Conservation (phyloP, 805 yeast genomes). For the Starmerella kuoi region DNA sequence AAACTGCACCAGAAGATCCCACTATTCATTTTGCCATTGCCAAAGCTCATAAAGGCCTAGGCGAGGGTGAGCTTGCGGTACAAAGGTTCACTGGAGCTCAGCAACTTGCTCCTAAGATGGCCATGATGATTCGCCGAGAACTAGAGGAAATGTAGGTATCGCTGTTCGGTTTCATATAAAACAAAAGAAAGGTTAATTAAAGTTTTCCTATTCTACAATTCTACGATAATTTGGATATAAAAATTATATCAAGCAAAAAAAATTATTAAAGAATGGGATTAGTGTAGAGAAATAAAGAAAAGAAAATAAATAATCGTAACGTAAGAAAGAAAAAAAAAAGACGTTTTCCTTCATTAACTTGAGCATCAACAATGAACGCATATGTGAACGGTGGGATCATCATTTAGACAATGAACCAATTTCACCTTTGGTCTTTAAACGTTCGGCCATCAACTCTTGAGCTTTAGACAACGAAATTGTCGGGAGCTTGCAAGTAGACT, state of each 20-base stretch:
- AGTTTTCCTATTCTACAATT: too few species aligned
- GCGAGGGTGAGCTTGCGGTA: slow-evolving; percentile 64
- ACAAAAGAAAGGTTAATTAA: background rate
- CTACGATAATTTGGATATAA: too few species aligned
- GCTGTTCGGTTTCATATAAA: background rate
- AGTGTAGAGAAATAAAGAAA: too few species aligned
- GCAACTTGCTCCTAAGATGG: slow-evolving; percentile 69
- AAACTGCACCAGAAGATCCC: slow-evolving; percentile 87
- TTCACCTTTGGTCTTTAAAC: slow-evolving; percentile 40
- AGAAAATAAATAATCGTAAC: too few species aligned
- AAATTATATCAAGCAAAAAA: too few species aligned
- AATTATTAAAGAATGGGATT: too few species aligned
- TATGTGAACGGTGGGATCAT: background rate
- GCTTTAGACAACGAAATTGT: slow-evolving; percentile 81
- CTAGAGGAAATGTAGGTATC: slow-evolving; percentile 36
- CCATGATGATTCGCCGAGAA: slow-evolving; percentile 50
- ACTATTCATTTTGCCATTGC: slow-evolving; percentile 84
- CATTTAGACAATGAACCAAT: slow-evolving; percentile 15
- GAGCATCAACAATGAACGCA: too few species aligned
- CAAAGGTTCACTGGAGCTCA: slow-evolving; percentile 78
- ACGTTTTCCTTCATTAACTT: too few species aligned
- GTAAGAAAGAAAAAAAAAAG: too few species aligned
- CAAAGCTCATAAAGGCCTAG: slow-evolving; percentile 65
- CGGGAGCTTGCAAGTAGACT: slow-evolving; percentile 90
- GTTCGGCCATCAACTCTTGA: slow-evolving; percentile 70